Percentiles rank a stretch among this genome's conserved stretches.
These are phyloP conservation scores for Emergomyces africanus DNA, from an alignment of 2,329 filamentous ascomycete species.

Conservation along the genomic window DNA sequence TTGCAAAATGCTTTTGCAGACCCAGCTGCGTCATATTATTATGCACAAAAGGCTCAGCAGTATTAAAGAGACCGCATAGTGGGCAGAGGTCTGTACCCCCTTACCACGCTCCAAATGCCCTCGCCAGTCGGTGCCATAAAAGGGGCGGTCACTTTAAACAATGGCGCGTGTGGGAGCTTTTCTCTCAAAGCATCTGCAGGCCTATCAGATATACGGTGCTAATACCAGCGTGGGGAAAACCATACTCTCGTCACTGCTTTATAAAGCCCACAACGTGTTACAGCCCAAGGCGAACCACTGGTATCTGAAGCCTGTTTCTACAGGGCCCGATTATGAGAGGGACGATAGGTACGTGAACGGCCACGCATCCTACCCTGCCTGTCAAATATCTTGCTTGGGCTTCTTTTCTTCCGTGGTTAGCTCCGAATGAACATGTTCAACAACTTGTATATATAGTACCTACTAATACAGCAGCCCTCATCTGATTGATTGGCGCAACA, in stretches of 20 bases:
- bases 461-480: no score
- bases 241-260: slow-evolving; percentile 60
- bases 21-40: no score
- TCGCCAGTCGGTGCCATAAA: neutral
- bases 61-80: neutral
- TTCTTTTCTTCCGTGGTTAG: neutral
- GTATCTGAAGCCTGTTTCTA: slow-evolving; percentile 74
- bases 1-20: neutral
- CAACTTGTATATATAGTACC: neutral
- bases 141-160: neutral
- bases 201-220: slow-evolving; percentile 67
- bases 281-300: slow-evolving; percentile 31
- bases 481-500: neutral
- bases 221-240: slow-evolving; percentile 83
- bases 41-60: neutral
- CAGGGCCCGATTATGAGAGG: slow-evolving; percentile 54
- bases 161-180: slow-evolving; percentile 38
- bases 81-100: neutral
- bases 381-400: neutral
- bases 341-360: slow-evolving; percentile 48
- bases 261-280: slow-evolving; percentile 43
- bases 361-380: neutral
- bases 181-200: slow-evolving; percentile 55
- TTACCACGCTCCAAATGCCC: neutral
- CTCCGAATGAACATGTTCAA: neutral